Percentiles rank a stretch among this genome's conserved stretches.
phyloP scores from a whole-genome alignment of 2,329 filamentous ascomycete species.

The Pseudogymnoascus sp. region DNA sequence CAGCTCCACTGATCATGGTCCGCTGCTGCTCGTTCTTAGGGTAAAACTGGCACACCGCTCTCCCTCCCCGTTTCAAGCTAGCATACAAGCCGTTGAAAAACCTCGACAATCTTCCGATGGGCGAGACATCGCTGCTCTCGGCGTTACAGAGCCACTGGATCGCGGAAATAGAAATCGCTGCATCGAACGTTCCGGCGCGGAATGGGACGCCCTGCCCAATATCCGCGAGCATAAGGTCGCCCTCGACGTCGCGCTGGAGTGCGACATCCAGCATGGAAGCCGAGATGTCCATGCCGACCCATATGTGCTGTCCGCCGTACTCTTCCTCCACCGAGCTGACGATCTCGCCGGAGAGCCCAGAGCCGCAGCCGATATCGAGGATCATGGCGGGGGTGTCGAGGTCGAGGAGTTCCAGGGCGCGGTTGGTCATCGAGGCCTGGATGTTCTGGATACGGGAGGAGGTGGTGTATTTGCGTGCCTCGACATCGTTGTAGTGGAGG shows the following conservation, averaged over 20 bases:
- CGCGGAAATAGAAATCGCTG: constrained; percentile 86
- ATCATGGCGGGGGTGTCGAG: constrained; percentile 74
- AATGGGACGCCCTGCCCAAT: constrained; percentile 96
- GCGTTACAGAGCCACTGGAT: constrained; percentile 99
- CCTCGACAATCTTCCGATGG: constrained; percentile 65
- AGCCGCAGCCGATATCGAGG: constrained; percentile 94
- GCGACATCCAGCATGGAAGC: constrained; percentile 96
- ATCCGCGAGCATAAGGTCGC: constrained; percentile 87
- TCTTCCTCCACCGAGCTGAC: constrained; percentile 61
- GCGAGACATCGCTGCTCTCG: constrained; percentile 75
- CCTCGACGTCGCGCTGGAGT: constrained; percentile 82
- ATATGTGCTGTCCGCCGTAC: constrained; percentile 79
- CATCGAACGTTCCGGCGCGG: constrained; percentile 84
- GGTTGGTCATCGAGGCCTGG: constrained; percentile 87
- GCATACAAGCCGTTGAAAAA: constrained; percentile 95
- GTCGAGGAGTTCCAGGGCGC: constrained; percentile 84
- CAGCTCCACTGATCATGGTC: constrained; percentile 83
- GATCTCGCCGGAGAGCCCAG: constrained; percentile 88
- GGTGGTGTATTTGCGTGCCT: constrained; percentile 96
- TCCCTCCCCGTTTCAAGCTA: constrained; percentile 69
- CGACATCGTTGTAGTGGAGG: constrained; percentile 92
- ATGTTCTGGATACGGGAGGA: constrained; percentile 93
- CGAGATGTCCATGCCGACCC: constrained; percentile 96
- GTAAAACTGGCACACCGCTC: constrained; percentile 96
- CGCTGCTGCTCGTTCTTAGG: constrained; percentile 90